These are phyloP conservation scores for Phialemonium atrogriseum DNA, from an alignment of 2,329 filamentous ascomycete species.

Conservation along the genomic window DNA sequence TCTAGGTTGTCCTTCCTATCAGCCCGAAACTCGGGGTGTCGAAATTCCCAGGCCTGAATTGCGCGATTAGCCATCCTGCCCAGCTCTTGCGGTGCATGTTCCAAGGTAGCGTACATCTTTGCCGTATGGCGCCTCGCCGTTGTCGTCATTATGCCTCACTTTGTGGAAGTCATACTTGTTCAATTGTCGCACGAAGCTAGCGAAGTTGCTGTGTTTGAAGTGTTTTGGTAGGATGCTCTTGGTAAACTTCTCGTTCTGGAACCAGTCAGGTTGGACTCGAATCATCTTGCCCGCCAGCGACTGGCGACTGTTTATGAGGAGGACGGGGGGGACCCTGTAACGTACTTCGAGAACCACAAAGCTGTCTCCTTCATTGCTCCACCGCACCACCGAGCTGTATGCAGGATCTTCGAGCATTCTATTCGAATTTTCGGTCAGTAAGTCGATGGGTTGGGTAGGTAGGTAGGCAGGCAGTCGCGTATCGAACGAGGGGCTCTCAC, in stretches of 20 bases:
- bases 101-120: constrained; percentile 49
- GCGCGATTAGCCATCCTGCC: constrained; percentile 19
- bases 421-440: constrained; percentile 22
- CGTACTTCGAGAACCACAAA: constrained; percentile 94
- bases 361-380: constrained; percentile 90
- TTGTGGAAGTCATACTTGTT: constrained; percentile 99
- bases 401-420: constrained; percentile 96
- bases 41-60: constrained; percentile 82
- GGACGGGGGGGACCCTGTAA: constrained; percentile 12
- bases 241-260: constrained; percentile 93
- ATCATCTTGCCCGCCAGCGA: constrained; percentile 3
- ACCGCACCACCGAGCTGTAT: constrained; percentile 86
- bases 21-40: constrained; percentile 90
- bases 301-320: constrained; percentile 3
- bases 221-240: constrained; percentile 95
- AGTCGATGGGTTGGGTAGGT: constrained; percentile 8
- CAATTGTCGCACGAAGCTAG: constrained; percentile 88
- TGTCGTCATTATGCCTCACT: constrained; percentile 85
- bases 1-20: constrained; percentile 96
- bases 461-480: constrained; percentile 10
- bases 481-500: constrained; percentile 42
- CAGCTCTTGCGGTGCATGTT: background rate
- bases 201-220: constrained; percentile 99
- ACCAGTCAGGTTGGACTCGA: constrained; percentile 12
- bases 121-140: constrained; percentile 72